A percentile compares a stretch with the other conserved stretches of the same genome.
Conservation (phyloP, 495 filamentous ascomycete species). For the Hamigera avellanea region DNA sequence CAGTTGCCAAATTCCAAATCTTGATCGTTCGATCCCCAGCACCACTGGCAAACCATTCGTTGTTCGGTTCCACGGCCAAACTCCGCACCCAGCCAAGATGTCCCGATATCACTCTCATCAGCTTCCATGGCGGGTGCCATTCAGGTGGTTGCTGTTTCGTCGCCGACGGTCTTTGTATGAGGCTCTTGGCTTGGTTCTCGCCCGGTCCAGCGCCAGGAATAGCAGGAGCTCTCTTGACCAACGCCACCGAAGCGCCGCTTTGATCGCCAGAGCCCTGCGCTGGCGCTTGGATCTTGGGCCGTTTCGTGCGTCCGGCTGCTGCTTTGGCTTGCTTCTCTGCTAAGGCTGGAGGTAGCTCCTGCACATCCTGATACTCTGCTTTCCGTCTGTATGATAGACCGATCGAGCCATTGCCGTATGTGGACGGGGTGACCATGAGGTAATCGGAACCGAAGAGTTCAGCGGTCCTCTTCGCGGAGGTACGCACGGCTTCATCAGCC, state of each 20-base stretch:
- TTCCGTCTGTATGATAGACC: slow-evolving; percentile 50
- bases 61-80: slow-evolving; percentile 87
- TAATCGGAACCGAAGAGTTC: slow-evolving; percentile 50
- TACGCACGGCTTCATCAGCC: slow-evolving; percentile 35
- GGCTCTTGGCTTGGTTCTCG: slow-evolving; percentile 39
- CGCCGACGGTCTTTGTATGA: slow-evolving; percentile 55
- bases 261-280: slow-evolving; percentile 15
- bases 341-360: slow-evolving; percentile 70
- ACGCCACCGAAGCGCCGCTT: slow-evolving; percentile 31
- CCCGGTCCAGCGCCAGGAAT: slow-evolving; percentile 13
- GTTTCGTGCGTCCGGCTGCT: slow-evolving; percentile 43
- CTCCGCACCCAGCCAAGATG: slow-evolving; percentile 93
- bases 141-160: slow-evolving; percentile 69
- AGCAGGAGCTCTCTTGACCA: slow-evolving; percentile 28
- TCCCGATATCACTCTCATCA: slow-evolving; percentile 94
- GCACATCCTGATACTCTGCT: slow-evolving; percentile 72
- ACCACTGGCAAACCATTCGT: slow-evolving; percentile 96
- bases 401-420: slow-evolving; percentile 26
- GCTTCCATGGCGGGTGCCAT: slow-evolving; percentile 98
- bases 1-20: slow-evolving; percentile 93
- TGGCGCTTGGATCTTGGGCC: slow-evolving; percentile 31
- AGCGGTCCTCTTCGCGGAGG: slow-evolving; percentile 58
- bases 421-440: slow-evolving; percentile 39
- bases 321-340: slow-evolving; percentile 74
- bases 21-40: slow-evolving; percentile 97